These are phyloP conservation scores for Thielaviopsis punctulata DNA, from an alignment of 2,329 filamentous ascomycete genomes.

Conservation along the genomic window DNA sequence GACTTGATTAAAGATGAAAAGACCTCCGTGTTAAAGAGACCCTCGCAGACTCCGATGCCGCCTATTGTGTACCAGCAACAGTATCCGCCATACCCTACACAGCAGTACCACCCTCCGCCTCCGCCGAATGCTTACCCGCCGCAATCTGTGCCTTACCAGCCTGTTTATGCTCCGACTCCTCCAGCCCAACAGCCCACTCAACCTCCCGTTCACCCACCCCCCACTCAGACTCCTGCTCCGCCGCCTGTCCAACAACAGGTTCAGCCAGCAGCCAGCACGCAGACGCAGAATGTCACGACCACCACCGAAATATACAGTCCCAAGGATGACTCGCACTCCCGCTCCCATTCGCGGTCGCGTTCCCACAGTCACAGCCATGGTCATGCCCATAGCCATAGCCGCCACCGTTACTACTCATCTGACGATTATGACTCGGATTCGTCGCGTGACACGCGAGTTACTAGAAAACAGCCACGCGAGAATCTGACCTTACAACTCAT, in stretches of 20 bases:
- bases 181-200: neutral
- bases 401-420: neutral
- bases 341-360: neutral
- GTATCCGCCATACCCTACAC: neutral
- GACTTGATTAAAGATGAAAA: neutral
- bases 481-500: neutral
- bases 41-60: neutral
- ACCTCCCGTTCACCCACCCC: neutral
- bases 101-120: neutral
- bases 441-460: neutral
- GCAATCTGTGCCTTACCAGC: neutral
- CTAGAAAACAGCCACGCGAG: neutral
- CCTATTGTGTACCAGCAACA: neutral
- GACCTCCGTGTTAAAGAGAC: neutral
- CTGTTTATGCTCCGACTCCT: neutral
- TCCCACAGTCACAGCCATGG: neutral
- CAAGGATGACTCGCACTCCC: neutral
- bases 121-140: neutral
- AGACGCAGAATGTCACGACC: neutral
- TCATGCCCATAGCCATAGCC: neutral
- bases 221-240: neutral
- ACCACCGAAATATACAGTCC: neutral
- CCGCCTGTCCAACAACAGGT: neutral
- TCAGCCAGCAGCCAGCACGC: neutral
- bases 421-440: neutral